These are phyloP conservation scores for Dictyostelium citrinum DNA, from an alignment of 78 protist species.

Conservation along the genomic window DNA sequence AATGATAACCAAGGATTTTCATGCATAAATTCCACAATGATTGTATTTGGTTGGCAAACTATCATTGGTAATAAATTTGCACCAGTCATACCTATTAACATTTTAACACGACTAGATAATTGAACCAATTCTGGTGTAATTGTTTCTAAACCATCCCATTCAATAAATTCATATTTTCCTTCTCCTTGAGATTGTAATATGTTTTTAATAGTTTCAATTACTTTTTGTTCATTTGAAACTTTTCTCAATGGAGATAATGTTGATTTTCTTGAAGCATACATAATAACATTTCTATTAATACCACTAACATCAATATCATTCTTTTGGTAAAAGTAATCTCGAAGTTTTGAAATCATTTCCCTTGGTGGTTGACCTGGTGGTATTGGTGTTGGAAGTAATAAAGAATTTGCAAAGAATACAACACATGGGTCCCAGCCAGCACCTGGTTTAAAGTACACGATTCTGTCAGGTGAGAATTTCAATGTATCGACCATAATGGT, in stretches of 20 bases:
- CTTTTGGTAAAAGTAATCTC: background rate
- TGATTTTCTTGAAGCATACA: background rate
- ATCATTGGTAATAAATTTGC: constrained; percentile 33
- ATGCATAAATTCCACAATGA: constrained; percentile 38
- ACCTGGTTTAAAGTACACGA: constrained; percentile 47
- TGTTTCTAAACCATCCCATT: constrained; percentile 40
- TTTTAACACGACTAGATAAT: background rate
- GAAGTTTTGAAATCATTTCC: background rate
- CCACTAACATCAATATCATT: background rate
- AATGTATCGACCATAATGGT: constrained; percentile 22
- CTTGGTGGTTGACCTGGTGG: constrained; percentile 27
- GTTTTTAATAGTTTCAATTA: background rate
- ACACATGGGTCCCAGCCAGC: constrained; percentile 58
- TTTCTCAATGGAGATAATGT: background rate
- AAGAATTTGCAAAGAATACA: background rate
- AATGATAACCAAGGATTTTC: constrained; percentile 67
- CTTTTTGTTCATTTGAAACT: background rate
- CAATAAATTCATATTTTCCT: background rate
- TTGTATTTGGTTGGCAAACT: background rate
- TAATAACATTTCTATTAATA: background rate
- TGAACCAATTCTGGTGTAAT: background rate
- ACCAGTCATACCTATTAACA: constrained; percentile 59
- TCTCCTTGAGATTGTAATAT: background rate
- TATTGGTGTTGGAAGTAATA: constrained; percentile 40
- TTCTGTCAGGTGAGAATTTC: background rate